phyloP scores from a whole-genome alignment of 2,329 filamentous ascomycete species.

The Zasmidium cellare region DNA sequence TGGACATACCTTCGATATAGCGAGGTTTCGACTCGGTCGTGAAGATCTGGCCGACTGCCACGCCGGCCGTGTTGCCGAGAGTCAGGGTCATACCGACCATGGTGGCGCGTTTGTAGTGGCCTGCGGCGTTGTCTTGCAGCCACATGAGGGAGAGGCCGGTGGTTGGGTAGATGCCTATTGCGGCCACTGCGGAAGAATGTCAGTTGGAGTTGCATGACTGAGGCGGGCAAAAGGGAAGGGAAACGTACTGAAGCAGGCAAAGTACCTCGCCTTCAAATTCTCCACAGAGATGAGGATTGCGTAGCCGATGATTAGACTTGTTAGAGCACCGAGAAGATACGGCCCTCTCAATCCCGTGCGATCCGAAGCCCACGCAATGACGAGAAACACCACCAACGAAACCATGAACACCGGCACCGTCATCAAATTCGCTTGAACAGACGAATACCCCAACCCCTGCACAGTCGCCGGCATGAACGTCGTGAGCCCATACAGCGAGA shows the following conservation, averaged over 20 bases:
- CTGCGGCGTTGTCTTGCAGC: constrained; percentile 14
- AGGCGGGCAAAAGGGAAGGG: too few species aligned
- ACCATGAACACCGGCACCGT: constrained; percentile 9
- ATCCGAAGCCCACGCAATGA: constrained; percentile 8
- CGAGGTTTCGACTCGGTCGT: constrained; percentile 4
- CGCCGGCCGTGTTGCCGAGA: constrained; percentile 13
- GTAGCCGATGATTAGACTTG: constrained; percentile 9
- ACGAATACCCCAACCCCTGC: constrained; percentile 2
- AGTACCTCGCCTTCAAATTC: constrained; percentile 6
- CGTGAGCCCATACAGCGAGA: constrained; percentile 9
- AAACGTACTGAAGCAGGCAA: constrained; percentile 11
- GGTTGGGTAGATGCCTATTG: constrained; percentile 11
- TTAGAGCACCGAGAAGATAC: constrained; percentile 7
- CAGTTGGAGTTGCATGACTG: too few species aligned
- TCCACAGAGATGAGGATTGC: constrained; percentile 11
- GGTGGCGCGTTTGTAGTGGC: constrained; percentile 9
- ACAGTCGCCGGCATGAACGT: constrained; percentile 10
- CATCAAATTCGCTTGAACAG: constrained; percentile 9
- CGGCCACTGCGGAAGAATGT: constrained; percentile 4
- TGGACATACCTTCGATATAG: constrained; percentile 13
- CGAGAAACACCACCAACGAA: constrained; percentile 3
- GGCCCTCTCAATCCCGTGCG: constrained; percentile 4
- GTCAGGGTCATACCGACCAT: constrained; percentile 15
- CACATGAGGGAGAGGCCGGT: constrained; percentile 13
- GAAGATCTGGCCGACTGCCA: constrained; percentile 14